These are phyloP conservation scores for Typha latifolia DNA, from an alignment of 176 grass and related monocot genomes.

Conservation along the genomic window DNA sequence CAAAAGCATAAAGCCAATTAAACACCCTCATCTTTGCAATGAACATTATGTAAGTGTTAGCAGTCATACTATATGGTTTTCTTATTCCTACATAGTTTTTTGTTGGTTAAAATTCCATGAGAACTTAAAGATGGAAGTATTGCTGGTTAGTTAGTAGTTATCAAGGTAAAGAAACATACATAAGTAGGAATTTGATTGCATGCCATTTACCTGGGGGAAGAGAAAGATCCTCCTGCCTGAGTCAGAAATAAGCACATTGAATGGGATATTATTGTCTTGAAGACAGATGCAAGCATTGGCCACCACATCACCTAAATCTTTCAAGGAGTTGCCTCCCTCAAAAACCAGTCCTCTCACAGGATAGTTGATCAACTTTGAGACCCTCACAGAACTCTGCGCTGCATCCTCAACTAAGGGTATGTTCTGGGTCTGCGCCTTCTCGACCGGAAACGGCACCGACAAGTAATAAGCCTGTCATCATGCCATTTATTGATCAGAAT, in stretches of 20 bases:
- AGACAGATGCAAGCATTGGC: slow-evolving; percentile 79
- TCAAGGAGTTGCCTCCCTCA: slow-evolving; percentile 60
- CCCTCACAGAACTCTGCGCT: slow-evolving; percentile 46
- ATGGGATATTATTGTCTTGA: slow-evolving; percentile 87
- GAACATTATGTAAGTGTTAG: too few species aligned
- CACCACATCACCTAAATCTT: slow-evolving; percentile 52
- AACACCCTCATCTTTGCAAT: too few species aligned
- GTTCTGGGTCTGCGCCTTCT: slow-evolving; percentile 65
- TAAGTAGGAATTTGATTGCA: neutral
- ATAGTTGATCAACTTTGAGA: slow-evolving; percentile 78
- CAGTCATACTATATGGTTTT: too few species aligned
- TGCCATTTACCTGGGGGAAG: slow-evolving; percentile 65
- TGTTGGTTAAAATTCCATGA: too few species aligned
- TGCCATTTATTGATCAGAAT: too few species aligned
- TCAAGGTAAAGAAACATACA: neutral
- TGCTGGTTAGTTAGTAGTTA: too few species aligned
- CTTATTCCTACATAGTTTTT: too few species aligned
- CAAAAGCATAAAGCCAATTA: too few species aligned
- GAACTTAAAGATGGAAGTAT: too few species aligned
- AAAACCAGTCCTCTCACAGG: slow-evolving; percentile 87
- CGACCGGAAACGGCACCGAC: slow-evolving; percentile 70
- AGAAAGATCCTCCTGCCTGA: slow-evolving; percentile 62
- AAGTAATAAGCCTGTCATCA: slow-evolving; percentile 67
- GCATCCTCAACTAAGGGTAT: slow-evolving; percentile 39
- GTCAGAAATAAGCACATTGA: slow-evolving; percentile 86